Evolutionary conservation across 805 yeast species (phyloP), one percentile per base, ranked within the genome.

Genomic region (Hanseniaspora thailandica): DNA sequence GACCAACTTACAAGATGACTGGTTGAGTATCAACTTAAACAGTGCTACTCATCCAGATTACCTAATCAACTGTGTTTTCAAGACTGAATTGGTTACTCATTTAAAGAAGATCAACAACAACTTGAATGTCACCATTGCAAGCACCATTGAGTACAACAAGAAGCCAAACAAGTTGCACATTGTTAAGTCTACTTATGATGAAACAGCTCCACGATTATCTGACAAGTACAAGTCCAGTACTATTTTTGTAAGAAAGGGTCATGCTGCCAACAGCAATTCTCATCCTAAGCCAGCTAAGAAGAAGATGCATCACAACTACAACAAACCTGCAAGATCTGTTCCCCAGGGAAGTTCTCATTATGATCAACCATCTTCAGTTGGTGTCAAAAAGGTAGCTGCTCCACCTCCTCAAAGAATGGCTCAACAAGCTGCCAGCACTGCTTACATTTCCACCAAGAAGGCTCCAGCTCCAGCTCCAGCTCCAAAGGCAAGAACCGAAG

Each of bases 191-290:
- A 78, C 75, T 49, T 66, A 75, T 39, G 83, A 82, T 45, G 74
- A 72, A 12, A 63, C 77, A n/a, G 82, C 84, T 28, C 94, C 95
- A 10, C 61, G 60, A 10, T 65, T 76, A 58, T 74, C 84, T 41
- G 97, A 93, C 65, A 56, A 70, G 10, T 93, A 93, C 72, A 93
- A 93, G 70, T 86, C 96, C 3, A 85, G 95, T 57, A 79, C 86
- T 0, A 89, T 93, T 25, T 80, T 78, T 39, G 96, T 87, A 17
- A 78, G 80, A 45, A 76, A 76, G 44, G 98, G 98, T 15, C 72
- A 77, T 57, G 88, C 96, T 6, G 81, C 86, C 0, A 76, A 71
- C 55, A 76, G 93, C 12, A 70, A 63, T n/a, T 82, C 88, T 20
- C 82, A 80, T 33, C 79, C 81, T 61, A 79, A 83, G 59, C 97